phyloP scores from a whole-genome alignment of 805 yeast species.

The Metschnikowia henanensis region DNA sequence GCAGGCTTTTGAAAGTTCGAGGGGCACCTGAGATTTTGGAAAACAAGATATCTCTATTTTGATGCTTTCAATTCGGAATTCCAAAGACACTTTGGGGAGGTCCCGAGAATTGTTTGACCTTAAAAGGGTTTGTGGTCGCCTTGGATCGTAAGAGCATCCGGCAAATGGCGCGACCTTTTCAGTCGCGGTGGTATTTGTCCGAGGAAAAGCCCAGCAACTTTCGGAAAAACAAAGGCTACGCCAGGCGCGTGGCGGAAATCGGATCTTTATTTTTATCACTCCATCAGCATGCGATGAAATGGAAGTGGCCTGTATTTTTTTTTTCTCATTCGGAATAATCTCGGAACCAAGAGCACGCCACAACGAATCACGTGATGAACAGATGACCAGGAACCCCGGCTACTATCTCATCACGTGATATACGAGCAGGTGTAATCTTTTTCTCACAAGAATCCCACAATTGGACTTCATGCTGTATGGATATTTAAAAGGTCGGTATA shows the following conservation, averaged over 20 bases:
- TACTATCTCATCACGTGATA: no score
- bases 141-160: constrained; percentile 6
- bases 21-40: neutral
- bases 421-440: no score
- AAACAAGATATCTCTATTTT: no score
- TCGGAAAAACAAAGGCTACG: neutral
- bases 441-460: no score
- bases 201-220: constrained; percentile 1
- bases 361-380: no score
- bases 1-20: neutral
- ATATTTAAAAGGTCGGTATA: no score
- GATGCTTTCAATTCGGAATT: no score
- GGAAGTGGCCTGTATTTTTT: no score
- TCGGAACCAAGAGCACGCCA: no score
- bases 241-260: neutral
- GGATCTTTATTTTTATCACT: neutral
- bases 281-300: no score
- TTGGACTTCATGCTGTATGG: no score
- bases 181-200: constrained; percentile 3
- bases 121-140: neutral
- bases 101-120: neutral
- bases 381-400: no score
- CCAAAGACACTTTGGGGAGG: neutral
- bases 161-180: neutral
- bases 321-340: neutral